Evolutionary conservation across 768 basidiomycete genomes (phyloP).

Genomic region (Mycena epipterygia): DNA sequence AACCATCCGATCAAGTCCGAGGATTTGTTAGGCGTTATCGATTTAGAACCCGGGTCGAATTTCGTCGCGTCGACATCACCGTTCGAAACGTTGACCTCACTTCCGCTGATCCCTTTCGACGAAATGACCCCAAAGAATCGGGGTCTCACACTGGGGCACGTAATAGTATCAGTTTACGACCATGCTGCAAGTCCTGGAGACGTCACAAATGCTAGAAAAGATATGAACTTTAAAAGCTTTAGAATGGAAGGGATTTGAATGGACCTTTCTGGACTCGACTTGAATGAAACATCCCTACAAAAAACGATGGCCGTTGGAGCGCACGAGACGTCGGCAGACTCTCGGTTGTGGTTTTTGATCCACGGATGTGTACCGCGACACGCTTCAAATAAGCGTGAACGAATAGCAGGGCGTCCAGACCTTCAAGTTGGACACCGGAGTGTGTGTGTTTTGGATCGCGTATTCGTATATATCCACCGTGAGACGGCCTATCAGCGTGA

Average conservation of each 20-base stretch:
- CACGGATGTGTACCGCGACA: not conserved
- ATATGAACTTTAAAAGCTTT: not conserved
- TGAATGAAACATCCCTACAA: not conserved
- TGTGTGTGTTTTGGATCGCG: not conserved
- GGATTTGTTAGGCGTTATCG: not conserved
- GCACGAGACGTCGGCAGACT: not conserved
- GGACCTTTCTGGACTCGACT: not conserved
- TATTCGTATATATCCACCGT: too few species aligned
- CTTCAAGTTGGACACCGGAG: too few species aligned
- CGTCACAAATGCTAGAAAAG: not conserved
- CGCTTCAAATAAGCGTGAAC: not conserved
- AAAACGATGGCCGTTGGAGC: not conserved
- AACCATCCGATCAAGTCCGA: slow-evolving; percentile 3
- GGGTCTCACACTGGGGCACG: slow-evolving; percentile 6
- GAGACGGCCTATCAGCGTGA: not conserved
- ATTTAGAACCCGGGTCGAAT: not conserved
- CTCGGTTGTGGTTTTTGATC: not conserved
- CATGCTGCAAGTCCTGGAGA: too few species aligned
- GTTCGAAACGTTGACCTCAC: slow-evolving; percentile 3
- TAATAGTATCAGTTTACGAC: slow-evolving; percentile 15
- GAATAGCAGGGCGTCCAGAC: too few species aligned
- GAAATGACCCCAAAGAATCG: not conserved
- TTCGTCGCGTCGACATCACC: not conserved
- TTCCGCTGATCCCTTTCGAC: slow-evolving; percentile 21
- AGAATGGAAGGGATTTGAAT: not conserved